These are phyloP conservation scores for Trichoderma reesei DNA, from an alignment of 495 filamentous ascomycete genomes.

Conservation along the genomic window DNA sequence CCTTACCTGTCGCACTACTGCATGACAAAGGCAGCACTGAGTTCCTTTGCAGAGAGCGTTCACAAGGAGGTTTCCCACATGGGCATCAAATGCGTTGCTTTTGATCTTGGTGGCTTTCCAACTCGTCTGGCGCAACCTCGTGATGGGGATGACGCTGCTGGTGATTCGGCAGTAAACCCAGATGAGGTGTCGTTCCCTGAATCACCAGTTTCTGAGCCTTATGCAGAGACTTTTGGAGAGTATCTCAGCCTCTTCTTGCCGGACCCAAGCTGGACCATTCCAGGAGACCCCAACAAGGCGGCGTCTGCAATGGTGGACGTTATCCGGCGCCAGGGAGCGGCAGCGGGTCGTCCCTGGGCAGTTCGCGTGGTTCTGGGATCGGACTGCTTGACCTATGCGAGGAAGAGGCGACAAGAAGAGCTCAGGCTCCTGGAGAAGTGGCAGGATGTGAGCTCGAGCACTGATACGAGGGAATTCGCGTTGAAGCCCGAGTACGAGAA, in stretches of 20 bases:
- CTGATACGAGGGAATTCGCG: constrained; percentile 12
- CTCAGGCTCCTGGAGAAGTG: constrained; percentile 14
- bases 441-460: constrained; percentile 16
- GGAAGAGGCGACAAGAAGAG: constrained; percentile 17
- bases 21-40: constrained; percentile 37
- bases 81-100: constrained; percentile 17
- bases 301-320: constrained; percentile 24
- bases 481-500: background rate
- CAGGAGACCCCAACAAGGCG: constrained; percentile 27
- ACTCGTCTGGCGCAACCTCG: constrained; percentile 20
- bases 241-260: constrained; percentile 15
- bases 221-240: constrained; percentile 12
- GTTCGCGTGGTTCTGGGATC: constrained; percentile 18
- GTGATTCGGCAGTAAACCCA: background rate
- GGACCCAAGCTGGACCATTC: constrained; percentile 17
- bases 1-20: constrained; percentile 29
- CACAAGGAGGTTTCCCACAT: constrained; percentile 17
- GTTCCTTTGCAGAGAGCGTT: constrained; percentile 28
- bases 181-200: background rate
- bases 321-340: constrained; percentile 21
- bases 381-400: constrained; percentile 16
- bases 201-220: constrained; percentile 9
- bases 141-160: background rate
- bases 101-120: constrained; percentile 21
- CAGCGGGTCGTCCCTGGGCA: constrained; percentile 15